Evolutionary conservation across 1,284 basidiomycete genomes (phyloP).

Genomic region (Neonothopanus nambi): DNA sequence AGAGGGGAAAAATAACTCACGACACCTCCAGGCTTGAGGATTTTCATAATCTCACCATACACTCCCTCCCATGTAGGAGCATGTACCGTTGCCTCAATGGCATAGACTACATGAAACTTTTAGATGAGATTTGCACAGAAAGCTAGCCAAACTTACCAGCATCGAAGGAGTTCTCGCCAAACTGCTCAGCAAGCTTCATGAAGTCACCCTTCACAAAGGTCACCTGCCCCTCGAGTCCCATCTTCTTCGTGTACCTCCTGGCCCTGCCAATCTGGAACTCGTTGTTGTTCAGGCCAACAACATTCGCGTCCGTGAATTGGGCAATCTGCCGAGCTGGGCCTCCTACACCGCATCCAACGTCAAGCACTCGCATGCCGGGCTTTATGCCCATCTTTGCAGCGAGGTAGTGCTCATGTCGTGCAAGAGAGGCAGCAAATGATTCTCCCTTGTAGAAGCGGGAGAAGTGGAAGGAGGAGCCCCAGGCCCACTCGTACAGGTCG

Average conservation of each 20-base stretch:
- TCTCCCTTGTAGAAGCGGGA: conserved; percentile 98
- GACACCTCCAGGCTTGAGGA: conserved; percentile 95
- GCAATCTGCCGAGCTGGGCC: conserved; percentile 97
- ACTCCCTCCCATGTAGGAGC: conserved; percentile 96
- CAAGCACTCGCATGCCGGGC: conserved; percentile 93
- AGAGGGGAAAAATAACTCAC: conserved; percentile 49
- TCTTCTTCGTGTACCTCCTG: conserved; percentile 79
- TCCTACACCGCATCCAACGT: conserved; percentile 98
- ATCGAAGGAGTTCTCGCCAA: conserved; percentile 93
- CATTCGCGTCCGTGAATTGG: conserved; percentile 83
- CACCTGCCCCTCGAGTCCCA: conserved; percentile 78
- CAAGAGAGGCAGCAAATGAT: conserved; percentile 80
- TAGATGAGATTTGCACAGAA: background rate
- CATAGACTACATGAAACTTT: conserved; percentile 65
- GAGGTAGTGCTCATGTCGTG: conserved; percentile 98
- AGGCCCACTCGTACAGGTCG: conserved; percentile 96
- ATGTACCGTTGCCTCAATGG: conserved; percentile 97
- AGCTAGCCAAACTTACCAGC: conserved; percentile 59
- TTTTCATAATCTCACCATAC: conserved; percentile 91
- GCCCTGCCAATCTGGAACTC: conserved; percentile 92
- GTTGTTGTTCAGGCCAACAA: conserved; percentile 96
- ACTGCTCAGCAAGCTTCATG: conserved; percentile 92
- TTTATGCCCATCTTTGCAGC: conserved; percentile 80
- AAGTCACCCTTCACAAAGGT: conserved; percentile 92
- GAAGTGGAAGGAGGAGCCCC: conserved; percentile 95